Conservation (phyloP, 768 basidiomycete species). For the Pulveroboletus sp. region DNA sequence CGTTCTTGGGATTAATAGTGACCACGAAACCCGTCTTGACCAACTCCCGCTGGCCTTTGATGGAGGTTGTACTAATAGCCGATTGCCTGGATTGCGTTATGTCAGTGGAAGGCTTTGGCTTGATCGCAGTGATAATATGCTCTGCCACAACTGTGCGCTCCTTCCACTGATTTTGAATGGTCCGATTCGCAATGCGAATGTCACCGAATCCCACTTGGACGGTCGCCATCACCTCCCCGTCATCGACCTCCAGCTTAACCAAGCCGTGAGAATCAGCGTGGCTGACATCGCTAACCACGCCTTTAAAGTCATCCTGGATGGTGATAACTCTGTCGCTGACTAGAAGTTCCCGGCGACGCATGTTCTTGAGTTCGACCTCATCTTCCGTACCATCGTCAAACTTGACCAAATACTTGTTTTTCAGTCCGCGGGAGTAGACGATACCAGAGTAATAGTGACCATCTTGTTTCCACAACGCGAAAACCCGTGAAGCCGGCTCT, state of each 20-base stretch:
- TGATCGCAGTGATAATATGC: constrained; percentile 39
- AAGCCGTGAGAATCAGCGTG: constrained; percentile 25
- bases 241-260: constrained; percentile 39
- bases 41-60: constrained; percentile 35
- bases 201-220: constrained; percentile 32
- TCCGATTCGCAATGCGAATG: constrained; percentile 48
- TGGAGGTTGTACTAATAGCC: constrained; percentile 33
- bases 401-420: constrained; percentile 41
- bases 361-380: constrained; percentile 43
- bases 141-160: constrained; percentile 44
- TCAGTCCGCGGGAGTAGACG: constrained; percentile 36
- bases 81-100: constrained; percentile 50
- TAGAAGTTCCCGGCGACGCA: constrained; percentile 49
- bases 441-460: constrained; percentile 59
- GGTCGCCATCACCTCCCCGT: constrained; percentile 26
- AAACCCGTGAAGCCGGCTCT: constrained; percentile 51
- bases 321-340: constrained; percentile 55
- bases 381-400: constrained; percentile 63
- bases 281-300: constrained; percentile 30
- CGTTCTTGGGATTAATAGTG: constrained; percentile 41
- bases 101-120: constrained; percentile 31
- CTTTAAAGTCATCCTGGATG: constrained; percentile 24
- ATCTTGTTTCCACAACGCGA: constrained; percentile 62
- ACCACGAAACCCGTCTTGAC: constrained; percentile 55
- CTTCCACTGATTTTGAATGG: constrained; percentile 48